These are phyloP conservation scores for Tulasnella sp. DNA, from an alignment of 768 basidiomycete genomes.

Conservation along the genomic window DNA sequence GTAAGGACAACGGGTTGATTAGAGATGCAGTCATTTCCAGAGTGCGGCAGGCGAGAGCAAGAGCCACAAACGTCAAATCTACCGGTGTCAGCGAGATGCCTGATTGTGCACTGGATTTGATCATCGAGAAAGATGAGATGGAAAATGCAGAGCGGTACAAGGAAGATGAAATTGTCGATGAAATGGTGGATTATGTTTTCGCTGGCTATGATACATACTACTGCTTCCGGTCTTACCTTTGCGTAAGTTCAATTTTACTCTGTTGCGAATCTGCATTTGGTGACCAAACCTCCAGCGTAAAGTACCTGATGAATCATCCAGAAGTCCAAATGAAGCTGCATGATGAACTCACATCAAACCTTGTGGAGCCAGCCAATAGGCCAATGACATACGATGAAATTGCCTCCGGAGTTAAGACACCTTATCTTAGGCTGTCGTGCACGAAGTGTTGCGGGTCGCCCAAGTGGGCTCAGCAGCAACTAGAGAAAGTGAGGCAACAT, in stretches of 20 bases:
- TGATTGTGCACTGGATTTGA: too few relatives aligned
- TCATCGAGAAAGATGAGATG: too few relatives aligned
- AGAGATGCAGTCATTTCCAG: too few relatives aligned
- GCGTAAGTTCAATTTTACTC: background rate
- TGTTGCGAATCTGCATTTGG: background rate
- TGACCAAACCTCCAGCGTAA: background rate
- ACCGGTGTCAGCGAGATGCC: too few relatives aligned
- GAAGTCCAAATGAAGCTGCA: background rate
- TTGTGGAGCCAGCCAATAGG: background rate
- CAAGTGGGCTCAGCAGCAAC: background rate
- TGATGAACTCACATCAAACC: background rate
- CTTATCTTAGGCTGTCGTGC: conserved; percentile 1
- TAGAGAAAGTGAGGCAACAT: background rate
- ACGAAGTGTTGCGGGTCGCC: background rate
- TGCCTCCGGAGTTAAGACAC: background rate
- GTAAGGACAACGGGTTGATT: too few relatives aligned
- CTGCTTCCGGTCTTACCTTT: too few relatives aligned
- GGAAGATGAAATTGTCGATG: background rate
- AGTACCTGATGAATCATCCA: background rate
- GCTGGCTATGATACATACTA: background rate
- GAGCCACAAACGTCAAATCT: too few relatives aligned
- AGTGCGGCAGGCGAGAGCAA: too few relatives aligned
- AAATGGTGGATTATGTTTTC: background rate
- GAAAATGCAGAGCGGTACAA: too few relatives aligned
- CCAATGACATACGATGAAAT: background rate